Evolutionary conservation across 768 basidiomycete species (phyloP).

Genomic region (Cubamyces sp.): DNA sequence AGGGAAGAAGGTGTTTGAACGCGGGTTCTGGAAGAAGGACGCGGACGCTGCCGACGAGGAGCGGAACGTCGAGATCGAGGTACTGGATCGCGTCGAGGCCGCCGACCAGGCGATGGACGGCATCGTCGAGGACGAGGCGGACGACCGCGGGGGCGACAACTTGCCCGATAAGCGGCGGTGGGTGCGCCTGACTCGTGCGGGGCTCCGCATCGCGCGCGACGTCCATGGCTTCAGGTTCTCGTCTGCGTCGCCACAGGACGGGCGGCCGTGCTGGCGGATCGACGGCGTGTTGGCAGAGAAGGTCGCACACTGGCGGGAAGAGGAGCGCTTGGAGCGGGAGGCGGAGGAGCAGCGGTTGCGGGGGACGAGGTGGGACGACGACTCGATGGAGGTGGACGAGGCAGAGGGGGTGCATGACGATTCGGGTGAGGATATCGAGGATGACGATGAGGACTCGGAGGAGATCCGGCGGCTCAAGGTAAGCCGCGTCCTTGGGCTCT

Average conservation of each 20-base stretch:
- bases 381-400: slow-evolving; percentile 72
- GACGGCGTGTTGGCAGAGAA: slow-evolving; percentile 70
- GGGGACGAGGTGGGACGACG: slow-evolving; percentile 65
- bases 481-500: slow-evolving; percentile 24
- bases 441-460: slow-evolving; percentile 69
- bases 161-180: slow-evolving; percentile 55
- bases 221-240: slow-evolving; percentile 79
- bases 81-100: slow-evolving; percentile 64
- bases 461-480: slow-evolving; percentile 86
- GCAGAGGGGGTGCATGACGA: slow-evolving; percentile 57
- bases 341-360: slow-evolving; percentile 69
- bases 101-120: slow-evolving; percentile 67
- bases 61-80: slow-evolving; percentile 72
- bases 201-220: slow-evolving; percentile 62
- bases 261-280: slow-evolving; percentile 63
- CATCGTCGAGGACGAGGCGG: slow-evolving; percentile 78
- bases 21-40: slow-evolving; percentile 85
- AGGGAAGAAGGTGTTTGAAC: slow-evolving; percentile 85
- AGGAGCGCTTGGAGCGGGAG: slow-evolving; percentile 66
- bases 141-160: slow-evolving; percentile 47
- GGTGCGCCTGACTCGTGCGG: slow-evolving; percentile 74
- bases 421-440: slow-evolving; percentile 46
- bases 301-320: slow-evolving; percentile 68
- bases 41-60: slow-evolving; percentile 53
- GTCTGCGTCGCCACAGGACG: slow-evolving; percentile 40